Conservation (phyloP, 163 green algal species). For the Chlorella variabilis region DNA sequence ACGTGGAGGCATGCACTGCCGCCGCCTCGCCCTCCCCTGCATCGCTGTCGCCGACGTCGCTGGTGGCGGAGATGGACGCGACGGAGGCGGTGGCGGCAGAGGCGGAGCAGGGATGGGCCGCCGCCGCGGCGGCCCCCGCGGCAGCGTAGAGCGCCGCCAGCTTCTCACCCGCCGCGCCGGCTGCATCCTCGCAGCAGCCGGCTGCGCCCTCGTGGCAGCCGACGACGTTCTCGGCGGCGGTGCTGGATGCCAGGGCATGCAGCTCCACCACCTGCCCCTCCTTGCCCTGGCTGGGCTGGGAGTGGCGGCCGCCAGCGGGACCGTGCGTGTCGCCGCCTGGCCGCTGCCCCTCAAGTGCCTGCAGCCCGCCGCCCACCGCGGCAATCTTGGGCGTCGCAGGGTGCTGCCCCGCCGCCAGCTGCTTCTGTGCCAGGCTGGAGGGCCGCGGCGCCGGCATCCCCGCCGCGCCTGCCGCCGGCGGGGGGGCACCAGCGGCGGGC, state of each 20-base stretch:
- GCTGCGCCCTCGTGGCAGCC: no score
- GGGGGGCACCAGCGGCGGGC: no score
- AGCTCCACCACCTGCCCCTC: background rate
- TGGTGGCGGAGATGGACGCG: background rate
- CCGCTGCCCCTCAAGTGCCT: background rate
- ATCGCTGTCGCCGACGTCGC: constrained; percentile 9
- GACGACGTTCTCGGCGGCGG: background rate
- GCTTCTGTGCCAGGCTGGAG: background rate
- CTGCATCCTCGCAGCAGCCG: background rate
- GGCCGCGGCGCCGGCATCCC: background rate
- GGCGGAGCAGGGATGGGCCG: background rate
- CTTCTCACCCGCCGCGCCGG: background rate
- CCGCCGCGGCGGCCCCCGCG: background rate
- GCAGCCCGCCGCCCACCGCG: background rate
- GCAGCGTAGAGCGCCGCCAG: background rate
- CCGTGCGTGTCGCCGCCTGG: no score
- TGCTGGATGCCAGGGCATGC: background rate
- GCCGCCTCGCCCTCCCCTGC: background rate
- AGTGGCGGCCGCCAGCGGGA: no score
- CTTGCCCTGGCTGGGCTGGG: background rate
- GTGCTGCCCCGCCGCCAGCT: background rate
- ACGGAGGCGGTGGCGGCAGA: constrained; percentile 2
- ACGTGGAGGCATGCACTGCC: background rate
- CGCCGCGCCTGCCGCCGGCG: no score
- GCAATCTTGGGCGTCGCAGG: constrained; percentile 8